Evolutionary conservation across 768 basidiomycete genomes (phyloP), one percentile per base, ranked within the genome.

Genomic region (Phanerochaete sordida): DNA sequence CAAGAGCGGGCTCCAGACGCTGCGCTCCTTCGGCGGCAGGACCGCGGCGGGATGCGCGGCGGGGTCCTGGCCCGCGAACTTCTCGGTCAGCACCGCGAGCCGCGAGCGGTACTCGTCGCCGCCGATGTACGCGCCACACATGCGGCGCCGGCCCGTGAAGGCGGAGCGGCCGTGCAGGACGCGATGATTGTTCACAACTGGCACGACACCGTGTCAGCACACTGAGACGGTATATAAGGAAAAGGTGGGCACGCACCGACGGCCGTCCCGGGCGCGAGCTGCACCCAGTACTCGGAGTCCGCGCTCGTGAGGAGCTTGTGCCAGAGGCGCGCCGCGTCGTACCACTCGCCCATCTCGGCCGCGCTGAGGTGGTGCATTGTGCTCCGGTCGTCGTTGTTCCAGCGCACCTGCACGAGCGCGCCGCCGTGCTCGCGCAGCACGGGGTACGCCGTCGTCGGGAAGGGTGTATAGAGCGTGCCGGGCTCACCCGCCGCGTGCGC

Each of bases 121-220:
- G 0, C 92, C 91, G 59, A 98, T 83, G 70, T 99, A 99, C 0
- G 96, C 97, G 2, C 96, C 96, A 68, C 96, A 98, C 86, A 99
- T 93, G 1, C 91, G 83, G 2, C 96, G 84, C 71, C 84, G 84
- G 12, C 96, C 96, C 13, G 84, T 81, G 69, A 97, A 98, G 1
- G 87, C 83, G 0, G 94, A 93, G n/a, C 96, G 87, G 13, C 96
- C 96, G 65, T 98, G 96, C 51, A 98, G 77, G 13, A 98, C 92
- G 23, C 96, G 84, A 73, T 96, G 90, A 70, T 98, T 98, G 72
- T 98, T 89, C 52, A 96, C 79, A 23, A 94, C 93, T 93, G 8
- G 1, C n/a, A n/a, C 19, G 9, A 23, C 16, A 26, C 23, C 45
- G 12, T 33, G 50, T 53, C 1, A 50, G 16, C 21, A 28, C 53